Conservation (phyloP, 805 yeast genomes). For the Kodamaea restingae region DNA sequence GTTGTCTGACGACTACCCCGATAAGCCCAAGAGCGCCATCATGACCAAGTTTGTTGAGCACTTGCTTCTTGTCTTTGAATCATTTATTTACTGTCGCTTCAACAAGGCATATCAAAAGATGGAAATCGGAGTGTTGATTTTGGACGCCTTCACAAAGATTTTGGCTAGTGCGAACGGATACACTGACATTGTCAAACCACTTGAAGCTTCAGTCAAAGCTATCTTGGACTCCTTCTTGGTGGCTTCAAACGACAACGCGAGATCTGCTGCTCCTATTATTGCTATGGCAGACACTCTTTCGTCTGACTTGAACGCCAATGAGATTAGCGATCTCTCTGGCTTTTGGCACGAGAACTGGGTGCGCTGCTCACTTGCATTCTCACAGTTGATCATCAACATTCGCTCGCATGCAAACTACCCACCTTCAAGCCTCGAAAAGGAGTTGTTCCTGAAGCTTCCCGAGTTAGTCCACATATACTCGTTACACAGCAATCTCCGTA, state of each 20-base stretch:
- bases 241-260: constrained; percentile 43
- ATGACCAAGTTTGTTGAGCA: constrained; percentile 52
- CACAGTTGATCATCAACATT: constrained; percentile 52
- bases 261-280: constrained; percentile 54
- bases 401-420: constrained; percentile 46
- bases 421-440: constrained; percentile 64
- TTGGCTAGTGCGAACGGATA: constrained; percentile 53
- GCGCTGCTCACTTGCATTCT: constrained; percentile 48
- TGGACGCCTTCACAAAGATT: constrained; percentile 53
- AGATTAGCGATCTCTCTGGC: constrained; percentile 42
- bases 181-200: constrained; percentile 32
- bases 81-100: constrained; percentile 69
- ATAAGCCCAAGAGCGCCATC: constrained; percentile 46
- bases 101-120: constrained; percentile 51
- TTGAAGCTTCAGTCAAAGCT: constrained; percentile 16
- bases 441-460: constrained; percentile 54
- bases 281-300: constrained; percentile 47
- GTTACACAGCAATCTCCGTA: constrained; percentile 44
- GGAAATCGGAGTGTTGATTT: constrained; percentile 53
- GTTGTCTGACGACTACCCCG: constrained; percentile 26
- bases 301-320: constrained; percentile 29
- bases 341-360: constrained; percentile 49
- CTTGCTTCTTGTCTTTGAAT: constrained; percentile 67
- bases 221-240: constrained; percentile 56
- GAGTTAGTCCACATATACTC: constrained; percentile 56